phyloP scores from a whole-genome alignment of 192 early-diverging fungal species.

The Chytriomyces hyalinus region DNA sequence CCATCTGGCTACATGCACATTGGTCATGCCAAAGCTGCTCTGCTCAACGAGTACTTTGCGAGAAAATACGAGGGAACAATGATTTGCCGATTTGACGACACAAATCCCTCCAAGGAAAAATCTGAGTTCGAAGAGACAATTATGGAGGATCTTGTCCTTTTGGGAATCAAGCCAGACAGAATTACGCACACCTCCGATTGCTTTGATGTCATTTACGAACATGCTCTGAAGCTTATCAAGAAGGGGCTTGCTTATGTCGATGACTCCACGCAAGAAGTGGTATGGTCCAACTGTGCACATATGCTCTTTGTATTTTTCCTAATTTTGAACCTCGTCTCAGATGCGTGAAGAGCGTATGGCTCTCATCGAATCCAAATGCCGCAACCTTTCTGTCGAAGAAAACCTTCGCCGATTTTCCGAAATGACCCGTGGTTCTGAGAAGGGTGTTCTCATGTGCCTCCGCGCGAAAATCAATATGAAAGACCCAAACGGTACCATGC shows the following conservation, averaged over 20 bases:
- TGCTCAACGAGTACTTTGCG: constrained; percentile 98
- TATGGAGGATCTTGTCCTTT: constrained; percentile 87
- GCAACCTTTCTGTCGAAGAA: constrained; percentile 86
- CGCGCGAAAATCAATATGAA: constrained; percentile 95
- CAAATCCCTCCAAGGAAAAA: constrained; percentile 97
- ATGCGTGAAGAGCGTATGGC: constrained; percentile 90
- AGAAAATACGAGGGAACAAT: constrained; percentile 86
- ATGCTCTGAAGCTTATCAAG: constrained; percentile 83
- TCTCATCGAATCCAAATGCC: constrained; percentile 80
- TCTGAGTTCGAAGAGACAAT: constrained; percentile 94
- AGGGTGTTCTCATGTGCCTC: constrained; percentile 82
- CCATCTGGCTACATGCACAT: constrained; percentile 98
- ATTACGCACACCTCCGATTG: constrained; percentile 91
- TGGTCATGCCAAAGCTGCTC: constrained; percentile 98
- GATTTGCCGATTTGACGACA: constrained; percentile 97
- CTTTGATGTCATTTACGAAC: constrained; percentile 87
- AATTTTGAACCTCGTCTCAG: constrained; percentile 24
- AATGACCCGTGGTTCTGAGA: constrained; percentile 81
- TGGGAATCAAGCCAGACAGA: constrained; percentile 80
- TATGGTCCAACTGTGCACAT: constrained; percentile 20
- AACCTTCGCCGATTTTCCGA: constrained; percentile 89
- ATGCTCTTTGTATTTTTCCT: not conserved
- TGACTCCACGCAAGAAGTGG: constrained; percentile 79
- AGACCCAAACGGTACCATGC: constrained; percentile 86
- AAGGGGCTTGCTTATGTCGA: constrained; percentile 93